Conservation (phyloP, 129 eudicot genomes). For the Pseudognaphalium luteoalbum region DNA sequence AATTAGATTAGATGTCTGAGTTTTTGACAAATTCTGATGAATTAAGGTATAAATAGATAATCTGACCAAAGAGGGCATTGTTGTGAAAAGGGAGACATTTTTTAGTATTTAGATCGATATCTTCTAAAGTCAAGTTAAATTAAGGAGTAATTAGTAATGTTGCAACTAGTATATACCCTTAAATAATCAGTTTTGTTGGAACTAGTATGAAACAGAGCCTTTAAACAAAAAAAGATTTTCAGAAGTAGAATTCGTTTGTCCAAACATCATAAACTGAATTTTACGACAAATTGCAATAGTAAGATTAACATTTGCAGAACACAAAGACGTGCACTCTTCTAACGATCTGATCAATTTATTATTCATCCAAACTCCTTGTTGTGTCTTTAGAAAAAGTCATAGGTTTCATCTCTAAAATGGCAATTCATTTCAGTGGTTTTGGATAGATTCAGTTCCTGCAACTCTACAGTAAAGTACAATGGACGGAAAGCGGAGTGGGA, state of each 20-base stretch:
- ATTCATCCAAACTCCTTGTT: not conserved
- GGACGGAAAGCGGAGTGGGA: slow-evolving; percentile 50
- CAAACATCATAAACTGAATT: not conserved
- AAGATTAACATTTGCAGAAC: not conserved
- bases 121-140: not conserved
- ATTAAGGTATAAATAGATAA: too few relatives aligned
- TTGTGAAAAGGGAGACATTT: not conserved
- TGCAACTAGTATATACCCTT: not conserved
- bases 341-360: not conserved
- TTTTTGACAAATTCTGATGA: not conserved
- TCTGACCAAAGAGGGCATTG: not conserved
- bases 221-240: not conserved
- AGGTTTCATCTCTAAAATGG: slow-evolving; percentile 11
- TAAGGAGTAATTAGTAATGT: not conserved
- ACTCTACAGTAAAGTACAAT: slow-evolving; percentile 62
- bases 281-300: not conserved
- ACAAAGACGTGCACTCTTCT: not conserved
- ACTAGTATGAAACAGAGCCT: not conserved
- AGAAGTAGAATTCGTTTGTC: not conserved
- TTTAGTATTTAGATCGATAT: not conserved
- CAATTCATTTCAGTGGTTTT: slow-evolving; percentile 47
- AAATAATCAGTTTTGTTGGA: not conserved
- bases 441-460: slow-evolving; percentile 72
- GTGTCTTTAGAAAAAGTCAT: not conserved
- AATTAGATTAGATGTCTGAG: not conserved